Evolutionary conservation across 2,329 filamentous ascomycete species (phyloP), one percentile per base, ranked within the genome.

Genomic region (Aspergillus fumigatus): DNA sequence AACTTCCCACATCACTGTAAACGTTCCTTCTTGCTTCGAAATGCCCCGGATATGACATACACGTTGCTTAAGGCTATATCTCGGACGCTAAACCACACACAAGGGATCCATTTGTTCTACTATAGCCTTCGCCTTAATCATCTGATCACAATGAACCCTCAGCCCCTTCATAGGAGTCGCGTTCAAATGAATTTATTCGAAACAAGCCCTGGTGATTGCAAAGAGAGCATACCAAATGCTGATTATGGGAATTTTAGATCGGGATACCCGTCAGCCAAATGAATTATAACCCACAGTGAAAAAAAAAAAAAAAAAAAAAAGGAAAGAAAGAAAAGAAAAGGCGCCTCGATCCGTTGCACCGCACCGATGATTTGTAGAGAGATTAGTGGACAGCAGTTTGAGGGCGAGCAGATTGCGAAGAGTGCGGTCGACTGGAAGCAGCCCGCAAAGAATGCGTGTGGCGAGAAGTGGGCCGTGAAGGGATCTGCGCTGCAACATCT

Each of bases 381-480:
- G 29, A 8, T 17, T 52, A 52, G n/a, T 29, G 21, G 25, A 50
- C 51, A 40, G 62, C 55, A 6, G 60, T 62, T 23, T 59, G 56
- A 26, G 63, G 63, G 47, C 59, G 63, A 27, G 57, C n/a, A 41
- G 48, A n/a, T 23, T 19, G 49, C 48, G 61, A 21, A 56, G 52
- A 45, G 57, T 40, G 50, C 27, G 57, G 54, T 11, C 57, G 60
- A 27, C 57, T 27, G 10, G 63, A 64, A 21, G 55, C 55, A 43
- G 59, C 32, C 14, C 45, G 43, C 19, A 53, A 35, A 26, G 52
- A 53, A 25, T 53, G 32, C 10, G 52, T 10, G 40, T 8, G 27
- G n/a, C 58, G 55, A 23, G 63, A 64, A 17, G 40, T 50, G 9
- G 59, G 59, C 4, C 62, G 59, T 25, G 48, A 43, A 43, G 54